Base-by-base conservation (phyloP, 441 rosid species). In the Macaranga tanarius region DNA sequence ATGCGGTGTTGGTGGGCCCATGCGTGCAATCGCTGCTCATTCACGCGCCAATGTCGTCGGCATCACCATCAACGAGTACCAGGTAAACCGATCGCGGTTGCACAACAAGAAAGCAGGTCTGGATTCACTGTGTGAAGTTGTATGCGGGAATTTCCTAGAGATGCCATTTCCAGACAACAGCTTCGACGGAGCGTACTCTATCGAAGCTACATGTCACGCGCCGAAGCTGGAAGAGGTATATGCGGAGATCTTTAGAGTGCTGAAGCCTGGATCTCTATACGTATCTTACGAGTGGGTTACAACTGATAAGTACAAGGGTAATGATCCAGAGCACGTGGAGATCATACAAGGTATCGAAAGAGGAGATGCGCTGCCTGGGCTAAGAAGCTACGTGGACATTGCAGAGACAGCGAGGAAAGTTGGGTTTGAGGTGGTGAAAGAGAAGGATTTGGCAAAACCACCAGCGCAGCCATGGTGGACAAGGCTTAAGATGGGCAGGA, bases 131-230 rank as follows among this genome's bases (percentile, higher is more conserved):
- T 93, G 96, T 74, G 91, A 93, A 60, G 97, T 93, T 7, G 90
- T 93, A 0, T 85, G 92, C 40, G 97, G 97, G 1, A 92, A 93
- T 79, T 93, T 93, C 73, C 82, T 93, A 0, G 48, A 90, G 83
- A 93, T 93, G 96, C 97, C 96, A 34, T 93, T 93, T 57, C 73
- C 73, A 0, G 93, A 92, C 5, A 73, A 75, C 82, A 83, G 86
- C 73, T 93, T 90, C 82, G 93, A 93, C 74, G 98, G 98, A 22
- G 98, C 97, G 65, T 93, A 92, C 91, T 89, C 98, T 0, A 92
- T 93, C 25, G 98, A 93, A 56, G 98, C 98, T 2, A 93, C 98
- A 1, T 92, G 98, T 66, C 98, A 93, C 86, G 97, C 98, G 77
- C 98, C 98, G 7, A 83, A 81, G 74, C 85, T 93, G 0, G 95